phyloP scores from a whole-genome alignment of 2,329 filamentous ascomycete genomes.

The Calonectria hongkongensis region DNA sequence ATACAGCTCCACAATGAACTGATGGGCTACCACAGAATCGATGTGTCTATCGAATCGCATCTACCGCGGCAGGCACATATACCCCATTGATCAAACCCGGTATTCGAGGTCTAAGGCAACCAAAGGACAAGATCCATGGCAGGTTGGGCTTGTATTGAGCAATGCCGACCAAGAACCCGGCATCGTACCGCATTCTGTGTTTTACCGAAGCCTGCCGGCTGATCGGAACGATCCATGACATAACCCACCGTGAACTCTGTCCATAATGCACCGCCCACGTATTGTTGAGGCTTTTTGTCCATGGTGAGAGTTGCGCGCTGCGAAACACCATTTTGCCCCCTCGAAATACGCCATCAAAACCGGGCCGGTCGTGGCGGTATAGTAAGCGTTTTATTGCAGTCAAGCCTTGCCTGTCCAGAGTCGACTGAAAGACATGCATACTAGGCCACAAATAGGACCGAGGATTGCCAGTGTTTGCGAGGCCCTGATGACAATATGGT shows the following conservation, averaged over 20 bases:
- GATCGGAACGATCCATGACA: slow-evolving; percentile 26
- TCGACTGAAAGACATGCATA: slow-evolving; percentile 42
- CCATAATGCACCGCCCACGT: slow-evolving; percentile 33
- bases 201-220: slow-evolving; percentile 33
- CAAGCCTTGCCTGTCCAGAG: slow-evolving; percentile 30
- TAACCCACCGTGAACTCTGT: slow-evolving; percentile 25
- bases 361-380: slow-evolving; percentile 37
- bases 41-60: slow-evolving; percentile 37
- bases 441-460: slow-evolving; percentile 44
- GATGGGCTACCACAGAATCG: slow-evolving; percentile 25
- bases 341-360: slow-evolving; percentile 33
- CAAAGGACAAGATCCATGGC: slow-evolving; percentile 1
- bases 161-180: slow-evolving; percentile 20
- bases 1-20: slow-evolving; percentile 17
- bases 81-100: slow-evolving; percentile 1
- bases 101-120: slow-evolving; percentile 1
- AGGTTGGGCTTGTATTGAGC: slow-evolving; percentile 11
- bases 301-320: slow-evolving; percentile 28
- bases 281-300: slow-evolving; percentile 37
- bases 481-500: slow-evolving; percentile 40
- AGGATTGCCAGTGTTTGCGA: slow-evolving; percentile 37
- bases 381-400: slow-evolving; percentile 36
- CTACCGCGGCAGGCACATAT: slow-evolving; percentile 26
- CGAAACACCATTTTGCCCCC: slow-evolving; percentile 35
- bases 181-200: slow-evolving; percentile 6